Base-by-base conservation (phyloP, 2,329 filamentous ascomycete genomes). In the Ophiocordyceps unilateralis region DNA sequence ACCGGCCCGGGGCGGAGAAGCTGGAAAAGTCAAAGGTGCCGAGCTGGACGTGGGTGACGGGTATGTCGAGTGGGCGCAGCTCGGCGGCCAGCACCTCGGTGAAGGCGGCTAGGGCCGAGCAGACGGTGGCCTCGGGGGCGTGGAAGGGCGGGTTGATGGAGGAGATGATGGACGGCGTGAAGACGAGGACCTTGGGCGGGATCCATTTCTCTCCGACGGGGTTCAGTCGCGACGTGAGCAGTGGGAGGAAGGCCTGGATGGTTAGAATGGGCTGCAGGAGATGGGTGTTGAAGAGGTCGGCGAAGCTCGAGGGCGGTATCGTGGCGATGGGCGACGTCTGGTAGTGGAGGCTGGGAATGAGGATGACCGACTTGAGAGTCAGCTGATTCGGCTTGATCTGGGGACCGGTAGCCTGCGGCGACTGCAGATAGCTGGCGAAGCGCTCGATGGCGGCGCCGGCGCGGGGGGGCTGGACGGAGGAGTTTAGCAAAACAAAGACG, bases 221-320 rank as follows among this genome's bases (percentile, higher is more conserved):
- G 56, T 63, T 68, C 43, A 81, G 70, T 43, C 76, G 70, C 11
- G 70, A 68, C 4, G 75, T 82, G 42, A 88, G 70, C 24, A 88
- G 75, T 0, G 83, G 83, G n/a, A 96, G 70, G 64, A 96, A 91
- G 43, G 84, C 75, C 63, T 95, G 88, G 34, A 88, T 80, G 5
- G 83, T 87, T 42, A 93, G 74, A 50, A 96, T 86, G 1, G 89
- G 89, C 45, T 87, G 83, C 43, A 96, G 72, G 12, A 98, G 74
- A 55, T 93, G 88, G 15, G 86, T 89, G 60, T 95, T 94, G 59
- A 96, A 78, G 28, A 87, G 81, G 56, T 95, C 86, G 49, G 85
- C 84, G 66, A 93, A 91, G 53, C 76, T 80, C 24, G 84, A 83
- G 0, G 85, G 79, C 7, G 84, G 78, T 46, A 95, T 81, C 4